These are phyloP conservation scores for Cucumis sativus DNA, from an alignment of 306 rosid species.

Conservation along the genomic window Cucumber_9930_V3 NC_026661.2:16304501-16305000, in stretches of 20 bases:
- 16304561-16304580: neutral
- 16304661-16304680: neutral
- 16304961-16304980: neutral
- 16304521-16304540: neutral
- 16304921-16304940: neutral
- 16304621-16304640: conserved; percentile 7
- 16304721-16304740: neutral
- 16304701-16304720: neutral
- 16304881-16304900: neutral
- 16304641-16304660: conserved; percentile 11
- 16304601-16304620: conserved; percentile 1
- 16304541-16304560: neutral
- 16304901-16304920: neutral
- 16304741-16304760: conserved; percentile 3
- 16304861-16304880: neutral
- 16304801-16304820: conserved; percentile 1
- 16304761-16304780: conserved; percentile 8
- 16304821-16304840: neutral
- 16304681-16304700: neutral
- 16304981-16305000: neutral
- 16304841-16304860: neutral
- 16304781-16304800: neutral
- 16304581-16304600: conserved; percentile 4
- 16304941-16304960: neutral
- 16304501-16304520: neutral